These are phyloP conservation scores for Pezicula carpinea DNA, from an alignment of 2,329 filamentous ascomycete species.

Conservation along the genomic window DNA sequence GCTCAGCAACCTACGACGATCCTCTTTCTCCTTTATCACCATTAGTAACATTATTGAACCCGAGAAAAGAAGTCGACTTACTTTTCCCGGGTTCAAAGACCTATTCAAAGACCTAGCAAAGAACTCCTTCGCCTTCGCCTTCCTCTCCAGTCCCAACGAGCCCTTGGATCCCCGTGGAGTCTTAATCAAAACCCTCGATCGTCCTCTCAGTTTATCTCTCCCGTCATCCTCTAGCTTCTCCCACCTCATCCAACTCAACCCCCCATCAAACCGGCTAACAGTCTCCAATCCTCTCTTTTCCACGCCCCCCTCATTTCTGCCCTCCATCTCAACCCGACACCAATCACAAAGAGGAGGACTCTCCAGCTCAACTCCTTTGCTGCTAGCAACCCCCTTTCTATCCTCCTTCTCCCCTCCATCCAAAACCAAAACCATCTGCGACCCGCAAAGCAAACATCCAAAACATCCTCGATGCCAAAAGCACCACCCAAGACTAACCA, in stretches of 20 bases:
- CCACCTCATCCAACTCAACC: conserved; percentile 41
- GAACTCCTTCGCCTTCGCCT: neutral
- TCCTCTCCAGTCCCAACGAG: conserved; percentile 5
- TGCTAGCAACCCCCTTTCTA: conserved; percentile 4
- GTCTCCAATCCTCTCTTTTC: conserved; percentile 39
- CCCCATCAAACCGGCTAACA: conserved; percentile 41
- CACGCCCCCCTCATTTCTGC: conserved; percentile 25
- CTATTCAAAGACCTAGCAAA: too few species aligned
- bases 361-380: conserved; percentile 35
- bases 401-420: conserved; percentile 5
- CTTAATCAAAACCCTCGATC: conserved; percentile 7
- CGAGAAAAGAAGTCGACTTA: too few species aligned
- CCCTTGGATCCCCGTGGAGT: conserved; percentile 2
- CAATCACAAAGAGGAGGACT: conserved; percentile 45
- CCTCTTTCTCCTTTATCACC: neutral
- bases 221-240: conserved; percentile 28
- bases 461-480: conserved; percentile 56
- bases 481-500: conserved; percentile 55
- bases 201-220: conserved; percentile 5
- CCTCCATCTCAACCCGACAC: conserved; percentile 36
- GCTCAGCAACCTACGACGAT: conserved; percentile 11
- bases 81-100: too few species aligned
- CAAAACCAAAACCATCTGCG: conserved; percentile 27
- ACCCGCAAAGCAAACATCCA: conserved; percentile 50
- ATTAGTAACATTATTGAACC: too few species aligned